These are phyloP conservation scores for Xerocomus brunneocitrinus DNA, from an alignment of 768 basidiomycete species.

Conservation along the genomic window DNA sequence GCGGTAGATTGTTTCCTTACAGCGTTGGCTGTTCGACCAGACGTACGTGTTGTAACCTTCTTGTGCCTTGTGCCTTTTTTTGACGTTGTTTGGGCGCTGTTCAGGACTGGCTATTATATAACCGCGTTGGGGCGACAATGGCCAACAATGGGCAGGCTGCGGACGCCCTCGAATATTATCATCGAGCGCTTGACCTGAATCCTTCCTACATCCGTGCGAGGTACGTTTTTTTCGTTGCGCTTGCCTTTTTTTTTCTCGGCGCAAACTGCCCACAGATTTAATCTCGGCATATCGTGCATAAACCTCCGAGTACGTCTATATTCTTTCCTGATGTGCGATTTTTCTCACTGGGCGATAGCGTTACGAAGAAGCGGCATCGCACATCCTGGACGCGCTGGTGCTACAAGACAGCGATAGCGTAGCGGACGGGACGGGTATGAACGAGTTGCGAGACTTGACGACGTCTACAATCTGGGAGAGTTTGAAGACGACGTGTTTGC, in stretches of 20 bases:
- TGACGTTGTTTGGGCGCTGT: background rate
- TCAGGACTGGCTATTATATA: conserved; percentile 90
- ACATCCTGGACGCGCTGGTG: conserved; percentile 83
- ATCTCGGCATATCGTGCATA: conserved; percentile 89
- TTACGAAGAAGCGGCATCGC: conserved; percentile 81
- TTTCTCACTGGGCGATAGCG: conserved; percentile 40
- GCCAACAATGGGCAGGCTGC: conserved; percentile 81
- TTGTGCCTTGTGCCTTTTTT: background rate
- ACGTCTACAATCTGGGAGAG: conserved; percentile 84
- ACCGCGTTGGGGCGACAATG: conserved; percentile 90
- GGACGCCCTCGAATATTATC: conserved; percentile 85
- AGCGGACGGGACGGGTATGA: conserved; percentile 37
- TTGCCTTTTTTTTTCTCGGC: background rate
- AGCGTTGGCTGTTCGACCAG: conserved; percentile 81
- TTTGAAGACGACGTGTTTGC: conserved; percentile 75
- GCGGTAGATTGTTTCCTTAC: conserved; percentile 92
- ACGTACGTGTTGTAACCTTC: conserved; percentile 45
- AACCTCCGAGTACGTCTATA: conserved; percentile 63
- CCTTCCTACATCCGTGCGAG: conserved; percentile 88
- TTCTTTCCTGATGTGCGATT: background rate
- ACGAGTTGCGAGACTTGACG: conserved; percentile 64
- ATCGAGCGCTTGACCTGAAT: conserved; percentile 79
- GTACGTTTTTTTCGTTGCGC: conserved; percentile 33
- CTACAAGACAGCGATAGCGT: conserved; percentile 84
- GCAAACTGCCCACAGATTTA: conserved; percentile 57